Conservation (phyloP, 1,139 yeast genomes). For the Pichia sp. region DNA sequence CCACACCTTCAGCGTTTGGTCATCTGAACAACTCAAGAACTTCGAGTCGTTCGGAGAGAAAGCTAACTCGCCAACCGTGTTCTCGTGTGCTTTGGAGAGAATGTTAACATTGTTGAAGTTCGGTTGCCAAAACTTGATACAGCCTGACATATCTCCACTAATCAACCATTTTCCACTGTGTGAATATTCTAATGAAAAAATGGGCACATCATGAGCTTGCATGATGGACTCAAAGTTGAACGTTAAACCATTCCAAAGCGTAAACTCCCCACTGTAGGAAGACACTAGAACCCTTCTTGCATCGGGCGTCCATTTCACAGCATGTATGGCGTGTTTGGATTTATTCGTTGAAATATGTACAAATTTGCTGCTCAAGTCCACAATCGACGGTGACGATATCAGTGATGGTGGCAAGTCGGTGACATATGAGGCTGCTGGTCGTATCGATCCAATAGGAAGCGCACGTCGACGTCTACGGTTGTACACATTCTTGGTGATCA, state of each 20-base stretch:
- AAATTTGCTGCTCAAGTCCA: slow-evolving; percentile 72
- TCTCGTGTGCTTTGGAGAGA: slow-evolving; percentile 65
- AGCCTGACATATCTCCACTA: slow-evolving; percentile 91
- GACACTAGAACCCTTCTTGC: slow-evolving; percentile 89
- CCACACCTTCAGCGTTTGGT: slow-evolving; percentile 86
- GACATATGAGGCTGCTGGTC: slow-evolving; percentile 76
- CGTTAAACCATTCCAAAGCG: slow-evolving; percentile 94
- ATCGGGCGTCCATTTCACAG: slow-evolving; percentile 95
- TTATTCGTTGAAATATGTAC: slow-evolving; percentile 90
- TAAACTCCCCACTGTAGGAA: slow-evolving; percentile 90
- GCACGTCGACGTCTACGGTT: slow-evolving; percentile 36
- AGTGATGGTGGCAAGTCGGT: slow-evolving; percentile 70
- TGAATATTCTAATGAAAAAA: slow-evolving; percentile 72
- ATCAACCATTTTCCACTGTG: slow-evolving; percentile 93
- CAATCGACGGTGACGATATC: slow-evolving; percentile 51
- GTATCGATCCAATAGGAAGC: slow-evolving; percentile 52
- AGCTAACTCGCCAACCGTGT: slow-evolving; percentile 80
- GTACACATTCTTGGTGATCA: slow-evolving; percentile 49
- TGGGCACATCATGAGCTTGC: slow-evolving; percentile 97
- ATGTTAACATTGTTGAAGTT: slow-evolving; percentile 94
- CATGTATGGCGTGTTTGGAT: slow-evolving; percentile 85
- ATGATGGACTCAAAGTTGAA: slow-evolving; percentile 94
- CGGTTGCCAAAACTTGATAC: slow-evolving; percentile 94
- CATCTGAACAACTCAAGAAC: slow-evolving; percentile 90
- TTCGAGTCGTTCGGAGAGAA: slow-evolving; percentile 89